phyloP scores from a whole-genome alignment of 2,329 filamentous ascomycete genomes.

The Cordyceps javanica region DNA sequence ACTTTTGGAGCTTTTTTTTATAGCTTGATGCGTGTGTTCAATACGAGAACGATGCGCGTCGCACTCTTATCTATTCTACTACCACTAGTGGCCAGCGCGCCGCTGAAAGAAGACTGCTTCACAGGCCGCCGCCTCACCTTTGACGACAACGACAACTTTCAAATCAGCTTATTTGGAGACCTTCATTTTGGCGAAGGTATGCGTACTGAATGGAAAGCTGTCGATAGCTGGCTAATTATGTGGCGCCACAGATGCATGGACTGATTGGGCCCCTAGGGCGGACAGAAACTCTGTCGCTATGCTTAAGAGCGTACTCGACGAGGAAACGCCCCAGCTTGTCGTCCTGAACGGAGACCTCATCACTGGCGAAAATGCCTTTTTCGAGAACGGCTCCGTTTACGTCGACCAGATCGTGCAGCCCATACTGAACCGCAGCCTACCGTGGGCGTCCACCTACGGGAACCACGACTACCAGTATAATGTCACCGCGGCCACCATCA shows the following conservation, averaged over 20 bases:
- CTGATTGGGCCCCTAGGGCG: slow-evolving; percentile 31
- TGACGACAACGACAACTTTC: slow-evolving; percentile 14
- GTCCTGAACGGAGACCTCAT: slow-evolving; percentile 60
- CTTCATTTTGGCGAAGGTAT: slow-evolving; percentile 18
- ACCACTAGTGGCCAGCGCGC: neutral
- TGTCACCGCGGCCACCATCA: slow-evolving; percentile 40
- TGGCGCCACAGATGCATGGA: slow-evolving; percentile 19
- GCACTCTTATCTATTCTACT: neutral
- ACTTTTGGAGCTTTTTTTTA: neutral
- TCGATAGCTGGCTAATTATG: neutral
- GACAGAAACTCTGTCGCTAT: slow-evolving; percentile 31
- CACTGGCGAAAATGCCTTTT: slow-evolving; percentile 57
- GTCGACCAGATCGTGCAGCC: slow-evolving; percentile 54
- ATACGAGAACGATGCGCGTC: neutral
- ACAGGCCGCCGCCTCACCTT: slow-evolving; percentile 33
- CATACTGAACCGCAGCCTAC: slow-evolving; percentile 46
- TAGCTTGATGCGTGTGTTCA: neutral
- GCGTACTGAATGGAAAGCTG: neutral
- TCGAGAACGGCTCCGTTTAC: slow-evolving; percentile 49
- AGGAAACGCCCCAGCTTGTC: slow-evolving; percentile 8
- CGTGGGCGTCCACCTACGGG: slow-evolving; percentile 64
- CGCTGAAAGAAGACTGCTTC: slow-evolving; percentile 37
- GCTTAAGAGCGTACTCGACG: slow-evolving; percentile 28
- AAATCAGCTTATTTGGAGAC: slow-evolving; percentile 17
- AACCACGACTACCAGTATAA: slow-evolving; percentile 63